Percentiles rank a stretch among this genome's conserved stretches.
Conservation (phyloP, 2,329 filamentous ascomycete genomes). For the Diaporthe caulivora region DNA sequence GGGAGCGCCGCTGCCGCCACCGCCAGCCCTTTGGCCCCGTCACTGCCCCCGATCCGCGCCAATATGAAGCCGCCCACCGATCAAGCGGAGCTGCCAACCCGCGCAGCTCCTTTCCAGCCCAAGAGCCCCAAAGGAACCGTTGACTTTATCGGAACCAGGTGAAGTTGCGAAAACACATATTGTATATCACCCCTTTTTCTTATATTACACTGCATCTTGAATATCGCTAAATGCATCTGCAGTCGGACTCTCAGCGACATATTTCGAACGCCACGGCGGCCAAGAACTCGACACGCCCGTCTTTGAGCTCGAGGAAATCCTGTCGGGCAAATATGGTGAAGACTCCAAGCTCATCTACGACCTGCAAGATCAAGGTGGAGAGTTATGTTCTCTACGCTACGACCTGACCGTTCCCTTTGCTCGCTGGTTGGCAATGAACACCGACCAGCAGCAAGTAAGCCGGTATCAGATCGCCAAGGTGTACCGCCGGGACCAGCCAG, state of each 20-base stretch:
- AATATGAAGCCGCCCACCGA: neutral
- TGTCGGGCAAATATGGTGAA: slow-evolving; percentile 54
- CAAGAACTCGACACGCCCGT: slow-evolving; percentile 79
- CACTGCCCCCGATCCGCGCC: neutral
- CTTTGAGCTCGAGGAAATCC: slow-evolving; percentile 82
- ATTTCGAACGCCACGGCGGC: slow-evolving; percentile 80
- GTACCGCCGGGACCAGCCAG: slow-evolving; percentile 77
- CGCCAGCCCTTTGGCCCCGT: no score
- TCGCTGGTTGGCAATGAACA: slow-evolving; percentile 93
- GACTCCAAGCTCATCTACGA: slow-evolving; percentile 78
- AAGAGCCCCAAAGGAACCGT: slow-evolving; percentile 86
- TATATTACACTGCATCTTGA: neutral
- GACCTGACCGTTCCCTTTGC: slow-evolving; percentile 88
- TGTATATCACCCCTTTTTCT: slow-evolving; percentile 47
- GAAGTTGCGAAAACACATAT: slow-evolving; percentile 77
- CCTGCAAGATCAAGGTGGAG: slow-evolving; percentile 84
- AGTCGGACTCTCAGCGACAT: slow-evolving; percentile 69
- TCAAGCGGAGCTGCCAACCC: neutral
- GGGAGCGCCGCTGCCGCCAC: no score
- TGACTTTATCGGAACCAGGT: slow-evolving; percentile 77
- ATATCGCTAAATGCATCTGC: neutral
- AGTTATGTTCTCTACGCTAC: slow-evolving; percentile 84
- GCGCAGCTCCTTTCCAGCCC: slow-evolving; percentile 57
- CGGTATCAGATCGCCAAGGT: slow-evolving; percentile 84
- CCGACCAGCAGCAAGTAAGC: slow-evolving; percentile 84